Percentiles rank a stretch among this genome's conserved stretches.
phyloP scores from a whole-genome alignment of 2,329 filamentous ascomycete genomes.

The Exophiala xenobiotica region DNA sequence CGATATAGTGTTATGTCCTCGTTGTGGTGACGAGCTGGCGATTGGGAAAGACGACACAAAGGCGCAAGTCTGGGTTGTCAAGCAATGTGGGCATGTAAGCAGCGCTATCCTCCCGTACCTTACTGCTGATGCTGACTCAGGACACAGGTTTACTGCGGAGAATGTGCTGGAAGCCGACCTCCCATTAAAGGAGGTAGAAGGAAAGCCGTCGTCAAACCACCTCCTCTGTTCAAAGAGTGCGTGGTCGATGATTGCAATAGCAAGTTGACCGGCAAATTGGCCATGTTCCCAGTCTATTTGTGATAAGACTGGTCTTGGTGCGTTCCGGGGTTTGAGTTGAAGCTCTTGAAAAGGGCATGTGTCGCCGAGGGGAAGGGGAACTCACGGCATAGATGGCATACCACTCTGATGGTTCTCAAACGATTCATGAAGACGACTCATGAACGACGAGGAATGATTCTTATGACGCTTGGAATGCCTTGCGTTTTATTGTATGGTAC shows the following conservation, averaged over 20 bases:
- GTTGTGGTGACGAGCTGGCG: conserved; percentile 80
- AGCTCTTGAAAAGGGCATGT: too few relatives aligned
- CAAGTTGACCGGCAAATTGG: conserved; percentile 38
- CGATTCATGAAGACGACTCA: too few relatives aligned
- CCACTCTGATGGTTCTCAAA: too few relatives aligned
- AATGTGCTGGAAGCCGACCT: conserved; percentile 44
- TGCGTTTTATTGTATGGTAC: too few relatives aligned
- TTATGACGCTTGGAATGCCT: too few relatives aligned
- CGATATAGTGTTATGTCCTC: conserved; percentile 75
- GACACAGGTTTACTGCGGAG: conserved; percentile 49
- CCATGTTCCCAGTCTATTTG: conserved; percentile 51
- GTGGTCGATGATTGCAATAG: conserved; percentile 44
- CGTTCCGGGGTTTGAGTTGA: too few relatives aligned
- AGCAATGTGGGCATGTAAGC: conserved; percentile 86
- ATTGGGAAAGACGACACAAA: conserved; percentile 66
- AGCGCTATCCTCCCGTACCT: conserved; percentile 12
- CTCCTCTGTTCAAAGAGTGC: conserved; percentile 45
- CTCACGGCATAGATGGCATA: too few relatives aligned
- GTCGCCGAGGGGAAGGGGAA: too few relatives aligned
- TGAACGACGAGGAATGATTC: too few relatives aligned
- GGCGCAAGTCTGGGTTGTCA: conserved; percentile 89
- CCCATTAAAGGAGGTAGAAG: conserved; percentile 35
- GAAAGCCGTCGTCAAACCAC: conserved; percentile 30
- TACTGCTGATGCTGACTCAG: conserved; percentile 9
- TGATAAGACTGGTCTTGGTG: too few relatives aligned